Evolutionary conservation across 202 grass and related monocot species (phyloP).

Genomic region (Schoenoplectus triqueter): DNA sequence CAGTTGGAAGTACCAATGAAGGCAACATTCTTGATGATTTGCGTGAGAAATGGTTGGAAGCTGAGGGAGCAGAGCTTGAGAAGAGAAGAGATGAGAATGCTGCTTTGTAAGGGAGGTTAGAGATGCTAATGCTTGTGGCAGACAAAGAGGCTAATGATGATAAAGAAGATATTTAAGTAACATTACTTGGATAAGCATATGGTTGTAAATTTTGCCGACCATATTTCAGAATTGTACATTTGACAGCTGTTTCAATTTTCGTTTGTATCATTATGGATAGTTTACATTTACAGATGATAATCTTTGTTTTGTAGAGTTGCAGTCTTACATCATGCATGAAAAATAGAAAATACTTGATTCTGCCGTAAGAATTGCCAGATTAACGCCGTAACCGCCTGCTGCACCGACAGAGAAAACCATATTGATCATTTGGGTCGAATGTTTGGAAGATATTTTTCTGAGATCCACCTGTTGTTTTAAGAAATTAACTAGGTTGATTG

Average conservation of each 20-base stretch:
- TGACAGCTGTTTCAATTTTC: background rate
- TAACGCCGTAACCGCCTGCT: no score
- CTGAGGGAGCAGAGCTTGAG: conserved; percentile 67
- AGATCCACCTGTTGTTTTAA: background rate
- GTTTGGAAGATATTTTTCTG: background rate
- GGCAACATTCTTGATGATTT: conserved; percentile 92
- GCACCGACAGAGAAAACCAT: background rate
- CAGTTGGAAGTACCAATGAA: conserved; percentile 54
- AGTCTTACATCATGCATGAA: background rate
- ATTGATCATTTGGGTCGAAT: background rate
- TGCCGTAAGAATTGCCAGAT: no score
- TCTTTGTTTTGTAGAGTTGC: background rate
- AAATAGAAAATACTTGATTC: background rate
- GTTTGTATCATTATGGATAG: background rate
- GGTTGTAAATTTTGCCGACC: background rate
- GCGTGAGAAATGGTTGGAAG: conserved; percentile 86
- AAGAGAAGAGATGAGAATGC: conserved; percentile 83
- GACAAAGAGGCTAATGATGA: conserved; percentile 57
- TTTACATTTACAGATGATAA: background rate
- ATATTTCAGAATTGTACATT: conserved; percentile 27
- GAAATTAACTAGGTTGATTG: background rate
- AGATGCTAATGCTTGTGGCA: conserved; percentile 74
- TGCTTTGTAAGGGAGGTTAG: conserved; percentile 62
- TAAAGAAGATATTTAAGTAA: conserved; percentile 31
- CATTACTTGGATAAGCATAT: conserved; percentile 6